phyloP scores from a whole-genome alignment of 2,329 filamentous ascomycete species.

The Sodiomyces alkalinus region DNA sequence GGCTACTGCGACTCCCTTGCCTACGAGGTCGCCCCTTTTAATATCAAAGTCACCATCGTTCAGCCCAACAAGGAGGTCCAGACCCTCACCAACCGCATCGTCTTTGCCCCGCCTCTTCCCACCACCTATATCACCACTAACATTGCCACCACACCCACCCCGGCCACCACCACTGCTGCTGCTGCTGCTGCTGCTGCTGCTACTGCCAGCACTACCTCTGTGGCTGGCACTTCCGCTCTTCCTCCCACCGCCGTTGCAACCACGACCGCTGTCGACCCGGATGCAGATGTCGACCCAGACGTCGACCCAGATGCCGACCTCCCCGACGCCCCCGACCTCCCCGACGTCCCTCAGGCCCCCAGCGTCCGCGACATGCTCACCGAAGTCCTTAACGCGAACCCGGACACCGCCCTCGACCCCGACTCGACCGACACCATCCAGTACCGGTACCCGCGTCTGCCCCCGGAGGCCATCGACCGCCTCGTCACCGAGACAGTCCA shows the following conservation, averaged over 20 bases:
- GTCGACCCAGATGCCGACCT: too few species aligned
- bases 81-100: constrained; percentile 73
- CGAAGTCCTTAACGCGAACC: constrained; percentile 62
- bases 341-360: constrained; percentile 45
- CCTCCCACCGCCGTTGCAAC: too few species aligned
- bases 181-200: constrained; percentile 30
- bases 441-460: constrained; percentile 61
- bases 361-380: constrained; percentile 71
- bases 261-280: too few species aligned
- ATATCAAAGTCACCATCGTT: constrained; percentile 89
- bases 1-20: constrained; percentile 91
- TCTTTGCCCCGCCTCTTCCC: constrained; percentile 63
- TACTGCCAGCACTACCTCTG: constrained; percentile 44
- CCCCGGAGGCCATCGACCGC: constrained; percentile 49
- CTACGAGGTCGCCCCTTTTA: constrained; percentile 94
- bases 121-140: constrained; percentile 39
- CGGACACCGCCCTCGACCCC: constrained; percentile 39
- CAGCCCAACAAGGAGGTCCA: constrained; percentile 91
- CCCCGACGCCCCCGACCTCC: constrained; percentile 17
- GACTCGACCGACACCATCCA: constrained; percentile 27
- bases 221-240: too few species aligned
- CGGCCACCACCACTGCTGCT: too few species aligned
- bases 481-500: constrained; percentile 82
- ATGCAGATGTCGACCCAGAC: not conserved
- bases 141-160: constrained; percentile 30